These are phyloP conservation scores for Amyloporia xantha DNA, from an alignment of 768 basidiomycete genomes.

Conservation along the genomic window DNA sequence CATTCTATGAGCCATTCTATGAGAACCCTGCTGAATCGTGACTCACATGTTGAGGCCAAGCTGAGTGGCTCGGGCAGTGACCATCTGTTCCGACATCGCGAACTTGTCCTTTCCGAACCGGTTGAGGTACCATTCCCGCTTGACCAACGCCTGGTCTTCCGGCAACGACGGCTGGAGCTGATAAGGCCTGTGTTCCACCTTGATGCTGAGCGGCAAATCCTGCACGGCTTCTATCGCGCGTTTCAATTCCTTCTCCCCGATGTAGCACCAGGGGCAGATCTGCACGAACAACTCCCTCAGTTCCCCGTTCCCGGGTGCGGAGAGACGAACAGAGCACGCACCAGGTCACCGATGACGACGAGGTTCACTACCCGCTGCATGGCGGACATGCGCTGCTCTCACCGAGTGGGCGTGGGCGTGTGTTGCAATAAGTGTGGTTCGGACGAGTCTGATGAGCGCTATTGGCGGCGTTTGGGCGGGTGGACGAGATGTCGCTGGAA, in stretches of 20 bases:
- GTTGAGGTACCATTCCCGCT: constrained; percentile 21
- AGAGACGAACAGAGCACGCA: constrained; percentile 18
- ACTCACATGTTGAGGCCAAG: constrained; percentile 42
- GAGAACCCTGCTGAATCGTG: too few relatives aligned
- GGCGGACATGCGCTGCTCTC: background rate
- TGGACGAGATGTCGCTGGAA: background rate
- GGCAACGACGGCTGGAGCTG: constrained; percentile 34
- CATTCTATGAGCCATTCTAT: too few relatives aligned
- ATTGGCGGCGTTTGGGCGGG: too few relatives aligned
- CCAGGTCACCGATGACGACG: constrained; percentile 29
- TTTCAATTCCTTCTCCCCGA: constrained; percentile 34
- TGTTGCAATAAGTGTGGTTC: background rate
- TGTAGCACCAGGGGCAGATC: constrained; percentile 38
- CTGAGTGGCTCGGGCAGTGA: constrained; percentile 28
- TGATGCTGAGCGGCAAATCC: constrained; percentile 28
- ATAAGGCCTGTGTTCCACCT: constrained; percentile 43
- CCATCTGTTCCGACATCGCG: constrained; percentile 25
- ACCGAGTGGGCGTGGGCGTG: background rate
- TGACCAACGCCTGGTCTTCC: constrained; percentile 22
- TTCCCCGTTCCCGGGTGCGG: background rate
- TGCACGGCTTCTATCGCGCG: constrained; percentile 28
- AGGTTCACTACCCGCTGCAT: constrained; percentile 18
- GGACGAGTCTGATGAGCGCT: too few relatives aligned
- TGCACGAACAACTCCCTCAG: too few relatives aligned
- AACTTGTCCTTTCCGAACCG: constrained; percentile 36